Evolutionary conservation across 768 basidiomycete genomes (phyloP).

Genomic region (Glaciozyma antarctica): DNA sequence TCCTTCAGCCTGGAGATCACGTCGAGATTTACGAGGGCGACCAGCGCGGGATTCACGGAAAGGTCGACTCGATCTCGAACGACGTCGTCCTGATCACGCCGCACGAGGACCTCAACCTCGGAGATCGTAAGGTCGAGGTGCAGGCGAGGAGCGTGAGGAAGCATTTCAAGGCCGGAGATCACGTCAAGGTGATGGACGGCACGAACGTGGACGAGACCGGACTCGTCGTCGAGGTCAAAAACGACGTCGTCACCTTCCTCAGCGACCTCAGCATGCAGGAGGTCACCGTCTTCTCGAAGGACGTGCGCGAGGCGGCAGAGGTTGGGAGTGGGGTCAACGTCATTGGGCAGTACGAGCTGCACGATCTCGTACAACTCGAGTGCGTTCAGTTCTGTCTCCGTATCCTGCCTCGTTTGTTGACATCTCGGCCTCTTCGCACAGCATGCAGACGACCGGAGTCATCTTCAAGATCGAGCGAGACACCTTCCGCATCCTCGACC

Average conservation of each 20-base stretch:
- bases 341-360: slow-evolving; percentile 87
- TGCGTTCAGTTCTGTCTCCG: slow-evolving; percentile 43
- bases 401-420: slow-evolving; percentile 10
- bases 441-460: slow-evolving; percentile 86
- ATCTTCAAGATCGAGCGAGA: slow-evolving; percentile 96
- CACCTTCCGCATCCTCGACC: slow-evolving; percentile 90
- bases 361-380: slow-evolving; percentile 96
- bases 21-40: slow-evolving; percentile 97
- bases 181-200: slow-evolving; percentile 95
- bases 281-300: slow-evolving; percentile 94
- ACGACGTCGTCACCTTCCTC: slow-evolving; percentile 86
- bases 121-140: slow-evolving; percentile 59
- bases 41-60: slow-evolving; percentile 83
- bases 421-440: slow-evolving; percentile 38
- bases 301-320: slow-evolving; percentile 92
- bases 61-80: slow-evolving; percentile 76
- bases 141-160: slow-evolving; percentile 84
- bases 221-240: slow-evolving; percentile 80
- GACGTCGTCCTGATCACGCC: slow-evolving; percentile 67
- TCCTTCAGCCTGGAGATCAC: slow-evolving; percentile 94
- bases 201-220: slow-evolving; percentile 92
- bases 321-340: slow-evolving; percentile 84
- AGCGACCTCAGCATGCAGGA: slow-evolving; percentile 98
- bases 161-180: slow-evolving; percentile 91
- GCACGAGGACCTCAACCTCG: slow-evolving; percentile 63